Conservation (phyloP, 345 rosid genomes). For the Brassica napus region DNA sequence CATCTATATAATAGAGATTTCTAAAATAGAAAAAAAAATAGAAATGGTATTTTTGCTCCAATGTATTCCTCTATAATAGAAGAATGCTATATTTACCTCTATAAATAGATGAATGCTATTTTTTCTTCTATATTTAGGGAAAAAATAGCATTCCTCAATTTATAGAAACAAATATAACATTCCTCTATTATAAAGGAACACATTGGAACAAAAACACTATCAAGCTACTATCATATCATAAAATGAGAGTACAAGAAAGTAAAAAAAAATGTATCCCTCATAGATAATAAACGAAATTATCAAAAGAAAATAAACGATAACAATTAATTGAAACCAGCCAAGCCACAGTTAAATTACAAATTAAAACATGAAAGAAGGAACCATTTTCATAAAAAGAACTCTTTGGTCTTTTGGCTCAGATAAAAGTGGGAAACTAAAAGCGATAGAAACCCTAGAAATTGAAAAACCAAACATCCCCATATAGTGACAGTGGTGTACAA, state of each 20-base stretch:
- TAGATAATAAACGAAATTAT: not conserved
- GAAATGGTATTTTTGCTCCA: too few species aligned
- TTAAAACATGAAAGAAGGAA: slow-evolving; percentile 29
- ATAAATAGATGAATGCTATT: too few species aligned
- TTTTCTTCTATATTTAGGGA: too few species aligned
- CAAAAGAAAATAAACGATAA: not conserved
- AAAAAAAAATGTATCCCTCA: not conserved
- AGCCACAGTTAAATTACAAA: slow-evolving; percentile 44
- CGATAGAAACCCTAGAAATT: slow-evolving; percentile 27
- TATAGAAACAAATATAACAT: too few species aligned
- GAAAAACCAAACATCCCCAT: slow-evolving; percentile 32
- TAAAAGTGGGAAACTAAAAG: slow-evolving; percentile 31
- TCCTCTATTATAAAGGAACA: too few species aligned
- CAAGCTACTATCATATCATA: not conserved
- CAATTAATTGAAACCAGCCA: slow-evolving; percentile 15
- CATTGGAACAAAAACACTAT: too few species aligned
- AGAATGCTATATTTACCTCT: too few species aligned
- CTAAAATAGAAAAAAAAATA: too few species aligned
- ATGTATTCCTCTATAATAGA: too few species aligned
- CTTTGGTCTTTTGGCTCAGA: slow-evolving; percentile 15
- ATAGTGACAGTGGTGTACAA: slow-evolving; percentile 31
- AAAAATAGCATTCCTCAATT: too few species aligned
- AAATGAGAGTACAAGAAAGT: not conserved
- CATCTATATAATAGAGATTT: too few species aligned
- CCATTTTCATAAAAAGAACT: slow-evolving; percentile 4